A percentile compares a stretch with the other conserved stretches of the same genome.
Conservation (phyloP, 2,329 filamentous ascomycete genomes). For the Aspergillus sp. region DNA sequence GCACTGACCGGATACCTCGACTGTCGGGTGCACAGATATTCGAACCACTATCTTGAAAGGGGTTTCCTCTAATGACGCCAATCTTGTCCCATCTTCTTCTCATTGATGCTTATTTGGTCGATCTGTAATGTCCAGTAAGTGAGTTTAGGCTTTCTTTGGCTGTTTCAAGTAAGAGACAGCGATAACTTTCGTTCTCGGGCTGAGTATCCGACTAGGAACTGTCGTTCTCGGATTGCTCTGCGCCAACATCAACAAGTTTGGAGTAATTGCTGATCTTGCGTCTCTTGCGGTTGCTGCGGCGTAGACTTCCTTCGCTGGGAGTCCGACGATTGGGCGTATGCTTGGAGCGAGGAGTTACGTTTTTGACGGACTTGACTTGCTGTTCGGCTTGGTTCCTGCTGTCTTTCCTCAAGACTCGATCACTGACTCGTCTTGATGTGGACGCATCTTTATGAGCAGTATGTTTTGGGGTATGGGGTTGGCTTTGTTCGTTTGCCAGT, state of each 20-base stretch:
- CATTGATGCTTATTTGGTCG: not conserved
- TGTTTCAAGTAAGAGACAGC: not conserved
- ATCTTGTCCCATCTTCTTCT: not conserved
- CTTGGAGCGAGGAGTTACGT: not conserved
- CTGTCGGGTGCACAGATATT: not conserved
- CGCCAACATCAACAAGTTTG: conserved; percentile 34
- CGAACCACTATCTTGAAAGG: not conserved
- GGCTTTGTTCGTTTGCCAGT: not conserved
- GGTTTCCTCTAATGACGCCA: not conserved
- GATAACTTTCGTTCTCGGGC: no score
- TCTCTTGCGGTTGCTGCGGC: conserved; percentile 26
- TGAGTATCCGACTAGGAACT: not conserved
- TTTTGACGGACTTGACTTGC: not conserved
- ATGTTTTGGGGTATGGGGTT: not conserved
- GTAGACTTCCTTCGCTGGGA: conserved; percentile 9
- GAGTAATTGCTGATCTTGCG: conserved; percentile 37
- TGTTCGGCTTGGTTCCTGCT: not conserved
- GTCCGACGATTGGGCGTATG: not conserved
- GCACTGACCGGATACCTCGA: no score
- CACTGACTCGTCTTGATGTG: not conserved
- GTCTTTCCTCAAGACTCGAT: not conserved
- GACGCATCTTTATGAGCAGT: not conserved
- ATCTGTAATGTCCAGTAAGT: not conserved
- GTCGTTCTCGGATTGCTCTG: conserved; percentile 25
- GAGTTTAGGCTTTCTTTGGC: not conserved